A percentile compares a stretch with the other conserved stretches of the same genome.
Conservation (phyloP, 2,329 filamentous ascomycete genomes). For the Albophoma yamanashiensis region DNA sequence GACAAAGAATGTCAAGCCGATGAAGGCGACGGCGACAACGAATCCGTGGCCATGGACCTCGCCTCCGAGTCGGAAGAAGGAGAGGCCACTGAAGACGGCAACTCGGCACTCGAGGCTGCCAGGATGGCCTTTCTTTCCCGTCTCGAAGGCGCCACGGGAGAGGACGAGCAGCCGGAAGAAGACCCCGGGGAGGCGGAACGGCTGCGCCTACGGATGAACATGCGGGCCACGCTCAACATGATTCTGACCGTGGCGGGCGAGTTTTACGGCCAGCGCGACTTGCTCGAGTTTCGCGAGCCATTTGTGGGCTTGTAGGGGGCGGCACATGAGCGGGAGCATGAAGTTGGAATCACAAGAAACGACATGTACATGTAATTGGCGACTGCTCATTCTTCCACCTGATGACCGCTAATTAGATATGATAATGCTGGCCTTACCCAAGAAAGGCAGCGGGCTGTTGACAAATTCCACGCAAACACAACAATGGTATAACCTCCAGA, state of each 20-base stretch:
- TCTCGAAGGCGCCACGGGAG: slow-evolving; percentile 19
- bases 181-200: slow-evolving; percentile 15
- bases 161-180: slow-evolving; percentile 16
- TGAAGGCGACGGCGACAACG: slow-evolving; percentile 8
- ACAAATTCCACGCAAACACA: neutral
- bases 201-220: slow-evolving; percentile 33
- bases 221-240: slow-evolving; percentile 77
- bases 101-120: slow-evolving; percentile 33
- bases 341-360: slow-evolving; percentile 1
- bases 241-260: slow-evolving; percentile 81
- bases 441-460: neutral
- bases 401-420: neutral
- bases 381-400: neutral
- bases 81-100: slow-evolving; percentile 24
- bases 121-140: slow-evolving; percentile 36
- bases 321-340: neutral
- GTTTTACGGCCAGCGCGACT: slow-evolving; percentile 78
- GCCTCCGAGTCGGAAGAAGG: slow-evolving; percentile 20
- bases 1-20: slow-evolving; percentile 2
- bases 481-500: neutral
- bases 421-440: neutral
- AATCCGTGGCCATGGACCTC: slow-evolving; percentile 33
- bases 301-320: slow-evolving; percentile 39
- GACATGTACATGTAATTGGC: neutral
- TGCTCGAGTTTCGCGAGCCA: slow-evolving; percentile 63